Conservation (phyloP, 2,329 filamentous ascomycete genomes). For the Rhytidhysteron rufulum region DNA sequence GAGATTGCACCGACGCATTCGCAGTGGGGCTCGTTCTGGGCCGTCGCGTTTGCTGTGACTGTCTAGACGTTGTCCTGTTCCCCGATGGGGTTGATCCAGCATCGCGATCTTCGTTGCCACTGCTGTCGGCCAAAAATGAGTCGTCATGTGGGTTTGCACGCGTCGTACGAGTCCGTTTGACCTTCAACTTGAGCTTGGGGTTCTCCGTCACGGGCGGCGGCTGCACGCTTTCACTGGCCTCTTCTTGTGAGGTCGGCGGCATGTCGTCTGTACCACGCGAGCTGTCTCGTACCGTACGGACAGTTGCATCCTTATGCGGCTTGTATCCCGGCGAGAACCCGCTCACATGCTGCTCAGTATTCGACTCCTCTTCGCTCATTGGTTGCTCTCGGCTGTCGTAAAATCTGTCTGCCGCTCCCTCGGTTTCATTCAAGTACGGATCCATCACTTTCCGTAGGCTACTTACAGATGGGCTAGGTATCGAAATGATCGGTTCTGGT, state of each 20-base stretch:
- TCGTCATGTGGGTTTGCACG: constrained; percentile 32
- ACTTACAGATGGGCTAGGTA: constrained; percentile 57
- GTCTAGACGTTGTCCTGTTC: constrained; percentile 11
- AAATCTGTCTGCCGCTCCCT: constrained; percentile 18
- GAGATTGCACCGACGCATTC: constrained; percentile 16
- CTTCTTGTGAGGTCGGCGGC: constrained; percentile 20
- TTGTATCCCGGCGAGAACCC: constrained; percentile 75
- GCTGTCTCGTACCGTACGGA: constrained; percentile 58
- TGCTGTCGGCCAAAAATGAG: constrained; percentile 51
- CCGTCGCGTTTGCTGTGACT: constrained; percentile 25
- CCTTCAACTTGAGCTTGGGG: constrained; percentile 39
- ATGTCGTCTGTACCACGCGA: constrained; percentile 30
- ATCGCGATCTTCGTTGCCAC: constrained; percentile 48
- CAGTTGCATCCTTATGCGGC: constrained; percentile 67
- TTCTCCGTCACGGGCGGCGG: constrained; percentile 19
- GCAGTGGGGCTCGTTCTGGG: constrained; percentile 27
- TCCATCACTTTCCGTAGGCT: constrained; percentile 85
- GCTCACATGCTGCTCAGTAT: constrained; percentile 44
- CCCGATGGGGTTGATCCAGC: constrained; percentile 28
- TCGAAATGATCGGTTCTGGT: constrained; percentile 22
- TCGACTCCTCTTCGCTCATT: constrained; percentile 17
- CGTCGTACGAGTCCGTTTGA: constrained; percentile 27
- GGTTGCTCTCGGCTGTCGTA: constrained; percentile 26
- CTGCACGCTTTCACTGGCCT: constrained; percentile 22
- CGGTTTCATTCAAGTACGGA: constrained; percentile 60